Evolutionary conservation across 306 rosid species (phyloP), one percentile per base, ranked within the genome.

Genomic region (Sindora glabra): DNA sequence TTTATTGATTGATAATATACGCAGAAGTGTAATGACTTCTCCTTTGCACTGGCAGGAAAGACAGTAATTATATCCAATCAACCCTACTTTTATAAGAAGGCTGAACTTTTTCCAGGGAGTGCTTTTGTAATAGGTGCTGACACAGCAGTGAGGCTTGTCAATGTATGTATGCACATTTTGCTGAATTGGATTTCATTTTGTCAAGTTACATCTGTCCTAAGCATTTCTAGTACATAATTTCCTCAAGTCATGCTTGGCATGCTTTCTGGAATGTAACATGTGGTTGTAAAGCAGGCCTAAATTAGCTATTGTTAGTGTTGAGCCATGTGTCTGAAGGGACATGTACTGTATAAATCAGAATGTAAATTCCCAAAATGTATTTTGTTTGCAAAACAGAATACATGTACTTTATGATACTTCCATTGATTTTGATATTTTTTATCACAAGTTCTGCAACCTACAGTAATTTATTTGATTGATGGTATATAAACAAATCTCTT

Each of bases 91-190:
- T 86, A 88, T 49, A 86, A 88, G 85, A 92, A 88, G 82, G 95
- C 94, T 27, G 95, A 88, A 70, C 77, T 86, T 48, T 92, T 88
- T 74, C 96, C 95, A 5, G 95, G 95, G 67, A 86, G 94, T 82
- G 88, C 90, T 36, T 92, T 92, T 76, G 95, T 92, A 67, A 83
- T 88, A 74, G 96, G 98, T 15, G 94, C 79, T 32, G 98, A 92
- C 75, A 92, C 98, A 27, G 96, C 79, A 72, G 90, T 64, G 66
- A 83, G 98, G 83, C 77, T 88, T 63, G 69, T 88, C 33, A 56
- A 88, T 68, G 96, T 92, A 92, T 29, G 96, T 10, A 56, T 48
- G 60, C 29, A 19, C 73, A 6, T 38, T 21, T 29, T 51, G 19
- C 72, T 48, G 13, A 53, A 60, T 65, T 10, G 33, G 30, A 39